Percentiles rank a stretch among this genome's conserved stretches.
These are phyloP conservation scores for Xerocomus nothofagi DNA, from an alignment of 1,284 basidiomycete species.

Conservation along the genomic window DNA sequence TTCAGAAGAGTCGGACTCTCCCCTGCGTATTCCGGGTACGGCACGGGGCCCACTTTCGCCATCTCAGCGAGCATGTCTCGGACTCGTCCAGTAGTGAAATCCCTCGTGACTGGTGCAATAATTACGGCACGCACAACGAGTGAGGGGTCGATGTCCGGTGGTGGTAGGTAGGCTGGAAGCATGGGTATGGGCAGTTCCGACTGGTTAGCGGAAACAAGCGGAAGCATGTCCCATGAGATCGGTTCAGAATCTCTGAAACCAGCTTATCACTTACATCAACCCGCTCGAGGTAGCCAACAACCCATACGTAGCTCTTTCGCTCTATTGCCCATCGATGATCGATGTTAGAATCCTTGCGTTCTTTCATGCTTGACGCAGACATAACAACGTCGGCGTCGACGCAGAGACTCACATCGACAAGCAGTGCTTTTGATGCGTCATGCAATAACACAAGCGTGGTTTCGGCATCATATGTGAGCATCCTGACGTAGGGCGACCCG, in stretches of 20 bases:
- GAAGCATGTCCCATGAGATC: slow-evolving; percentile 16
- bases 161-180: slow-evolving; percentile 39
- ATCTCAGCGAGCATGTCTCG: slow-evolving; percentile 25
- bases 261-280: slow-evolving; percentile 39
- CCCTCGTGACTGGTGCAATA: slow-evolving; percentile 41
- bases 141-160: slow-evolving; percentile 38
- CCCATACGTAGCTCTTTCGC: slow-evolving; percentile 48
- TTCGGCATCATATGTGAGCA: slow-evolving; percentile 51
- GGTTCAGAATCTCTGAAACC: slow-evolving; percentile 5
- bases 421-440: slow-evolving; percentile 46
- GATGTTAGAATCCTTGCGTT: slow-evolving; percentile 15
- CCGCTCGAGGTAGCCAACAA: slow-evolving; percentile 55
- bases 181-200: slow-evolving; percentile 39
- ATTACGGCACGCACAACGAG: slow-evolving; percentile 53
- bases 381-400: slow-evolving; percentile 36
- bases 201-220: slow-evolving; percentile 27
- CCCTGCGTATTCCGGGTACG: slow-evolving; percentile 24
- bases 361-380: slow-evolving; percentile 12
- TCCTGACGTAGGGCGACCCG: slow-evolving; percentile 37
- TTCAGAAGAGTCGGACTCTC: not conserved
- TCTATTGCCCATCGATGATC: slow-evolving; percentile 50
- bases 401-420: slow-evolving; percentile 55
- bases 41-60: slow-evolving; percentile 19
- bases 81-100: slow-evolving; percentile 39
- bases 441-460: slow-evolving; percentile 47